Evolutionary conservation across 176 grass and related monocot species (phyloP).

Genomic region (Pharus latifolius): DNA sequence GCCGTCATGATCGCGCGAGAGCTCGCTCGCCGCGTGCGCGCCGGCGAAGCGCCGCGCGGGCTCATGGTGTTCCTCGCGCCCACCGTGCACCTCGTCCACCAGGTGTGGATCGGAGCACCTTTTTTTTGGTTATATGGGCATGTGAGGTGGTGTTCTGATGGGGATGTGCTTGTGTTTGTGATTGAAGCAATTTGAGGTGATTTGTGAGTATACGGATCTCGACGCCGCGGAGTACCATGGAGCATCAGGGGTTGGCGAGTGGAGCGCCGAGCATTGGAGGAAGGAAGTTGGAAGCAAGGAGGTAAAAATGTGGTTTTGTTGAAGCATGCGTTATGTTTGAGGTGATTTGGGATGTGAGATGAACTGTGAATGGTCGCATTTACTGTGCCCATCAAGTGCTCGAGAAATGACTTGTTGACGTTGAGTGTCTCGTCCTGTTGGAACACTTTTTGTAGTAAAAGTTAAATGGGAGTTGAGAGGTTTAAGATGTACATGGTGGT

Average conservation of each 20-base stretch:
- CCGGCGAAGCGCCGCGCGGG: slow-evolving; percentile 15
- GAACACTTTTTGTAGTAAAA: not conserved
- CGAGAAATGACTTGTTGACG: not conserved
- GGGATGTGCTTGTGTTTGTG: not conserved
- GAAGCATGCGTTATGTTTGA: not conserved
- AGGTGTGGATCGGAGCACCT: slow-evolving; percentile 9
- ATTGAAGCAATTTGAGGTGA: slow-evolving; percentile 43
- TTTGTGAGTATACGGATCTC: slow-evolving; percentile 33
- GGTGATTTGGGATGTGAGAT: not conserved
- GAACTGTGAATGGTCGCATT: not conserved
- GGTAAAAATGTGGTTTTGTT: not conserved
- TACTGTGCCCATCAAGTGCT: not conserved
- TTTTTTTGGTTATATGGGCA: not conserved
- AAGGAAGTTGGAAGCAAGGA: slow-evolving; percentile 31
- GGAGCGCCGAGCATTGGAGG: slow-evolving; percentile 28
- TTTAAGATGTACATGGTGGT: too few species aligned
- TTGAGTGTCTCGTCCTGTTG: not conserved
- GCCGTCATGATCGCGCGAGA: slow-evolving; percentile 56
- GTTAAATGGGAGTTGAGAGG: too few species aligned
- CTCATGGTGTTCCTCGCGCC: slow-evolving; percentile 49
- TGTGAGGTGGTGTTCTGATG: not conserved
- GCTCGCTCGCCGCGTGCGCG: slow-evolving; percentile 10
- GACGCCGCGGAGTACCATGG: slow-evolving; percentile 34
- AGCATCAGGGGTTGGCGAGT: slow-evolving; percentile 23
- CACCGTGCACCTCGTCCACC: slow-evolving; percentile 52